Conservation (phyloP, 805 yeast genomes). For the Candida chilensis region DNA sequence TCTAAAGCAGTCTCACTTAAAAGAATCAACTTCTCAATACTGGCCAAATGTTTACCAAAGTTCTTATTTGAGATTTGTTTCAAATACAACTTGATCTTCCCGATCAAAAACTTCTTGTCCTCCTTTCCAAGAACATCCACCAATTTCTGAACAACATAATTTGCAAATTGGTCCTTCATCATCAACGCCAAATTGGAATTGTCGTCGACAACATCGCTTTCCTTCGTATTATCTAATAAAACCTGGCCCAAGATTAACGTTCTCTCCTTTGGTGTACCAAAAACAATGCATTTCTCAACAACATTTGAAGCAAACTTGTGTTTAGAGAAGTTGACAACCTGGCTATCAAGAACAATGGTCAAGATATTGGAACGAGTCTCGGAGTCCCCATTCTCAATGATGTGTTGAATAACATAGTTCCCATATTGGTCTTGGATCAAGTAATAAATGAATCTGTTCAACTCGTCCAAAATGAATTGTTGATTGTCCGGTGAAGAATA, state of each 20-base stretch:
- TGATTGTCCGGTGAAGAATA: conserved; percentile 62
- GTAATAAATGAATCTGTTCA: conserved; percentile 62
- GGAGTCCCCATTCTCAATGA: conserved; percentile 71
- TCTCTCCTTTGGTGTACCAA: conserved; percentile 59
- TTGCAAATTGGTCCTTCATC: conserved; percentile 98
- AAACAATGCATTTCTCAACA: conserved; percentile 84
- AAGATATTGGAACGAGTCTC: conserved; percentile 56
- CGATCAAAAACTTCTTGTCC: conserved; percentile 61
- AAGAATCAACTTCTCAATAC: conserved; percentile 64
- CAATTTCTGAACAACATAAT: conserved; percentile 91
- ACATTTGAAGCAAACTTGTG: conserved; percentile 98
- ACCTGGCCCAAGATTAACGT: conserved; percentile 57
- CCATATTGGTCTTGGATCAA: conserved; percentile 96
- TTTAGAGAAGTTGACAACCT: conserved; percentile 67
- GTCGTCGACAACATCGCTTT: conserved; percentile 37
- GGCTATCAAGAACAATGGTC: conserved; percentile 54
- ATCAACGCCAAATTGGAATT: conserved; percentile 70
- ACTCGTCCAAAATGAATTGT: conserved; percentile 55
- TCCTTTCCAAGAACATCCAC: conserved; percentile 72
- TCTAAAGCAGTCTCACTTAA: conserved; percentile 40
- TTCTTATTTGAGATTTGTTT: conserved; percentile 60
- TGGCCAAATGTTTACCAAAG: conserved; percentile 77
- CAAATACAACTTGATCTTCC: conserved; percentile 72
- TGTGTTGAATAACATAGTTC: conserved; percentile 94
- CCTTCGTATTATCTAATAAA: conserved; percentile 37